Base-by-base conservation (phyloP, 306 rosid species). In the Rosa persica region DNA sequence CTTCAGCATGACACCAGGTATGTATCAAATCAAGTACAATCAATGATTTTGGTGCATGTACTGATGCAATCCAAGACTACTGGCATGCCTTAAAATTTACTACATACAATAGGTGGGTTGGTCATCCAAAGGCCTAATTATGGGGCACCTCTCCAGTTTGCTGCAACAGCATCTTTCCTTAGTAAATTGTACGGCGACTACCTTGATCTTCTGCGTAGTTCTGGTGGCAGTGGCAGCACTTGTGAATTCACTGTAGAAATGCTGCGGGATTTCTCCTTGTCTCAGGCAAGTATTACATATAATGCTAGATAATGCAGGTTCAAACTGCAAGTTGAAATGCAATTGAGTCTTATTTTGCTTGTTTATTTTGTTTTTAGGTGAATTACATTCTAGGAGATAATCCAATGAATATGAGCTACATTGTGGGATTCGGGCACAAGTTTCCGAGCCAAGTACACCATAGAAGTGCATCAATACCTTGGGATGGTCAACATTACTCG, bases 161-260 rank as follows among this genome's bases (percentile, higher is more conserved):
- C 93, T 65, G 94, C 92, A 74, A 92, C 97, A 58, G 87, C 97
- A 71, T 88, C 98, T 66, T 90, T 94, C 77, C 90, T 92, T 57
- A 83, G 90, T 73, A 90, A 90, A 87, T 80, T 92, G 80, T 92
- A 84, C 72, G 80, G 93, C 4, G 97, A 94, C 81, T 94, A 94
- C 84, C 96, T 87, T 65, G 83, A 84, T 71, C 92, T 87, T 83
- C 80, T 84, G 76, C 81, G 70, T 39, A 55, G 73, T 42, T 78
- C 90, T 3, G 79, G 87, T 48, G 81, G 81, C 78, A 83, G 62
- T 47, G 88, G 97, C 68, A 72, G 73, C 66, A 82, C 55, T 57
- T 80, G 71, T 72, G 79, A 11, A 27, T 91, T 84, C 86, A 87
- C 94, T 3, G 52, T 84, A 11, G 65, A 83, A 15, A 84, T 54